Evolutionary conservation across 2,329 filamentous ascomycete species (phyloP).

Genomic region (Aspergillus fructus): DNA sequence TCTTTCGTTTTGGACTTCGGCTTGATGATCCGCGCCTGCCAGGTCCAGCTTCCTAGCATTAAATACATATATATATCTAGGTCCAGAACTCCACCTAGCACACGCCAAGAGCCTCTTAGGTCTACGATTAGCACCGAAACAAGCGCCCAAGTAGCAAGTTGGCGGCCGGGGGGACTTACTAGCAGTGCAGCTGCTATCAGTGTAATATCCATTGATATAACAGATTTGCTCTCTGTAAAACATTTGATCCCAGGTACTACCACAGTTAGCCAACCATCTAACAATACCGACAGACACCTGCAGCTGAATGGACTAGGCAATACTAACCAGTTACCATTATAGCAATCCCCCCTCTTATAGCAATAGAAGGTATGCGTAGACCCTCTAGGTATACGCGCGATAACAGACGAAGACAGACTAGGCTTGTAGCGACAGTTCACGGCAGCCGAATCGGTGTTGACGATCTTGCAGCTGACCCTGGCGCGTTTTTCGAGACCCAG

Average conservation of each 20-base stretch:
- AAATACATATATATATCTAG: no score
- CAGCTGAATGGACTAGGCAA: neutral
- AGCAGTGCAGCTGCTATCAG: neutral
- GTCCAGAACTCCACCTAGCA: neutral
- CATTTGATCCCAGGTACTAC: neutral
- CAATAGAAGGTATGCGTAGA: neutral
- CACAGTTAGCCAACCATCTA: neutral
- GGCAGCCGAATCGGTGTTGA: neutral
- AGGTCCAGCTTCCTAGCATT: no score
- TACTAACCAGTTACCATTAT: neutral
- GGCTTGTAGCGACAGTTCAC: slow-evolving; percentile 1
- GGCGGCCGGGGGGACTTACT: neutral
- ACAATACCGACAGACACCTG: neutral
- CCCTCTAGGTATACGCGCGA: no score
- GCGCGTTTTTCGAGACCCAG: slow-evolving; percentile 3
- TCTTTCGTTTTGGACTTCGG: no score
- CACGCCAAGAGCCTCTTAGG: neutral
- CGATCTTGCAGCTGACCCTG: slow-evolving; percentile 1
- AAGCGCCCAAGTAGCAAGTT: neutral
- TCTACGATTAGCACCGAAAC: neutral
- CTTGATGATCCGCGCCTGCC: no score
- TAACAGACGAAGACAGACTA: no score
- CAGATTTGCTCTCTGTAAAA: neutral
- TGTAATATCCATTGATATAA: neutral
- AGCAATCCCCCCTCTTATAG: slow-evolving; percentile 32